A percentile compares a stretch with the other conserved stretches of the same genome.
Evolutionary conservation across 129 eudicot species (phyloP).

Genomic region (Gnaphalium uliginosum): DNA sequence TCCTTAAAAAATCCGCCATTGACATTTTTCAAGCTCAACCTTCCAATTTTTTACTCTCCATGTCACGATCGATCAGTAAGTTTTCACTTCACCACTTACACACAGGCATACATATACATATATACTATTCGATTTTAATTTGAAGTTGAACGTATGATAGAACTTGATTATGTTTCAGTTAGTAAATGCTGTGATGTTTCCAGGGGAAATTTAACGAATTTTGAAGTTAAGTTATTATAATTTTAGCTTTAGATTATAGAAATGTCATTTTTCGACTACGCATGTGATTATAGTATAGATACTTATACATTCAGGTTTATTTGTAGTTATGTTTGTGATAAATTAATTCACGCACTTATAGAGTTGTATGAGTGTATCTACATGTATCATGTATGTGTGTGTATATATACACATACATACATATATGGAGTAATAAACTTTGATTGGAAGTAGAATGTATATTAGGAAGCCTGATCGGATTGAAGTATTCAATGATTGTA

Average conservation of each 20-base stretch:
- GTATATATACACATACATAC: not conserved
- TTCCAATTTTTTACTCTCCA: constrained; percentile 21
- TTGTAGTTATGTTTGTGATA: not conserved
- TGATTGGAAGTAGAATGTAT: constrained; percentile 15
- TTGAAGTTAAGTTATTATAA: not conserved
- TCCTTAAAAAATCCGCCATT: constrained; percentile 49
- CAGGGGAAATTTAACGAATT: not conserved
- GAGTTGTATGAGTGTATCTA: not conserved
- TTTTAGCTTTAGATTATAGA: not conserved
- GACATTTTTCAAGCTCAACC: constrained; percentile 26
- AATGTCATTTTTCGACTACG: not conserved
- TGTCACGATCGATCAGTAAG: constrained; percentile 32
- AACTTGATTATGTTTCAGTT: constrained; percentile 23
- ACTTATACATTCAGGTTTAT: not conserved
- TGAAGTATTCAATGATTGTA: not conserved
- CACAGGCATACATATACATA: not conserved
- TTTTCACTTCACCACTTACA: constrained; percentile 23
- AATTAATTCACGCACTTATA: not conserved
- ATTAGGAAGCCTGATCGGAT: not conserved
- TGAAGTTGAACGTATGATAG: constrained; percentile 14
- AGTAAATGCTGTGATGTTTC: not conserved
- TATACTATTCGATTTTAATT: not conserved
- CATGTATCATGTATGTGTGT: not conserved
- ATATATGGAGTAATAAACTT: not conserved
- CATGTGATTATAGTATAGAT: constrained; percentile 10